Evolutionary conservation across 352 stramenopile species (phyloP), one percentile per base, ranked within the genome.

Genomic region (Aphanomyces euteiches): DNA sequence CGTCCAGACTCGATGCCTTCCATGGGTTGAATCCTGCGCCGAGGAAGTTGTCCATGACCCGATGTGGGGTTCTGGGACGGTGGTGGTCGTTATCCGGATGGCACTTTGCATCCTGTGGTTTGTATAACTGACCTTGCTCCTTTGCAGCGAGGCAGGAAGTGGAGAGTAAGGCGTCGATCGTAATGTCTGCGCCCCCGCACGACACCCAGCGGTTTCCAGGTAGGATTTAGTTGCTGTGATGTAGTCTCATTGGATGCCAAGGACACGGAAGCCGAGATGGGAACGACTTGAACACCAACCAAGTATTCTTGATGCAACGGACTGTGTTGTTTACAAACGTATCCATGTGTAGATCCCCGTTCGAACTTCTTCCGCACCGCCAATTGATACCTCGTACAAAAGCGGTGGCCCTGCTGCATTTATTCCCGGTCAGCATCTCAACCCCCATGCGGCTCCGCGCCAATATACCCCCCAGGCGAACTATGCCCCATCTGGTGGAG

Each of bases 341-440:
- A n/a, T 38, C 50, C 7, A 38, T n/a, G n/a, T 10, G 43, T 56
- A 67, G 59, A 40, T 67, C 10, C 59, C 59, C 3, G 59, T 67
- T n/a, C 59, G 59, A 21, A 67, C 59, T 8, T 48, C 43, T n/a
- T 67, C 59, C 3, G 59, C 59, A 8, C 59, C 59, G 38, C 59
- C 59, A 17, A 34, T 21, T 8, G 59, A 67, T 54, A 38, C n/a
- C 6, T 41, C 57, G 12, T 66, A 66, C 38, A 66, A 47, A 37
- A 36, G 12, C 38, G 59, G 40, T 41, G 43, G 38, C 6, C 6
- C 19, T 19, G 50, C n/a, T 58, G 50, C n/a, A 19, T 58, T 38
- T 34, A 58, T 38, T 34, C 50, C n/a, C 8, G 50, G 50, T 58
- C n/a, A n/a, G n/a, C 50, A 58, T 19, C n/a, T n/a, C 13, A n/a